Base-by-base conservation (phyloP, 331 rosid genomes). In the Ulmus americana region DNA sequence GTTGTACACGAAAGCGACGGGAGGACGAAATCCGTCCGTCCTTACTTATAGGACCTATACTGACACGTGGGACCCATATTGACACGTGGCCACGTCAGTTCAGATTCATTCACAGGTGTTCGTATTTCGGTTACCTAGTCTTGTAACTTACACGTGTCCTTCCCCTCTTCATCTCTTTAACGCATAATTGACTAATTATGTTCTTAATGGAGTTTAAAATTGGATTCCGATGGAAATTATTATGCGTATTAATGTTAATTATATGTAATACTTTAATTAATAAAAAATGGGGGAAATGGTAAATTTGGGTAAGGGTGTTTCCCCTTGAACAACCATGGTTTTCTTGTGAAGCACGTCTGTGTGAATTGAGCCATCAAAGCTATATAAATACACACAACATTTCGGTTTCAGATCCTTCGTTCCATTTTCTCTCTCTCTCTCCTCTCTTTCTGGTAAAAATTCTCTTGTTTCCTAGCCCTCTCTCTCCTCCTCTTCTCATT, bases 261-360 rank as follows among this genome's bases (percentile, higher is more conserved):
- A 28, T 2, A 2, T 28, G 2, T 28, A 28, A 28, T 28, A 3
- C 35, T 2, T 28, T 28, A 28, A 28, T 28, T 28, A 28, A 28
- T 28, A 15, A 50, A 50, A 15, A 50, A 10, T 14, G 22, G 18
- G 44, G 44, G 39, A 12, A 10, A 52, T 50, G 68, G 62, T 61
- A 71, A 55, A 55, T 11, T 22, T 3, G 7, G 16, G 61, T 14
- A 48, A 6, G 20, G 15, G 70, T 69, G 75, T 59, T 75, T 75
- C 61, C 70, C 18, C 42, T 64, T 63, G 67, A 54, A 66, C 66
- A 61, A 46, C 70, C 61, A 13, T 1, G 16, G 64, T 22, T 75
- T 53, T 22, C 61, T 78, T 82, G 83, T 18, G 50, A 18, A 69
- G 54, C 74, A 82, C 83, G 81, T 68, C 71, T 77, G 49, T 44